These are phyloP conservation scores for Alternaria postmessia DNA, from an alignment of 2,329 filamentous ascomycete species.

Conservation along the genomic window DNA sequence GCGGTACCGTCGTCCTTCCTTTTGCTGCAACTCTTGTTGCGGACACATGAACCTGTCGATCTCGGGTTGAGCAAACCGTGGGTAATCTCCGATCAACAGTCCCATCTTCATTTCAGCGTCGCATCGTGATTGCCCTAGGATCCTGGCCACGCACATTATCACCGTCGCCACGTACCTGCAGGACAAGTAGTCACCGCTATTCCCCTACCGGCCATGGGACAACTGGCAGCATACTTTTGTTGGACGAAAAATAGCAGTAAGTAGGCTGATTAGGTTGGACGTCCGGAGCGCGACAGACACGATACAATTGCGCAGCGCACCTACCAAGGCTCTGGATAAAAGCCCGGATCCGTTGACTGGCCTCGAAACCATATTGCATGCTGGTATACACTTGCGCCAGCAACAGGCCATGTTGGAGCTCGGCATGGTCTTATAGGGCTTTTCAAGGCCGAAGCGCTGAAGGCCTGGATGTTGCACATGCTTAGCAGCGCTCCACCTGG, in stretches of 20 bases:
- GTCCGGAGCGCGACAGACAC: conserved; percentile 1
- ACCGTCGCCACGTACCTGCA: conserved; percentile 11
- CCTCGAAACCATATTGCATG: not conserved
- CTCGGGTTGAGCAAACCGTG: not conserved
- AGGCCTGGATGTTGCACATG: conserved; percentile 1
- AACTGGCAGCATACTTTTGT: not conserved
- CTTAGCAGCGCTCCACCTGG: conserved; percentile 1
- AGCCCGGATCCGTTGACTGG: not conserved
- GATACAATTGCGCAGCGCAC: not conserved
- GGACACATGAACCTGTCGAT: conserved; percentile 2
- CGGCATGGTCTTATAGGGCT: not conserved
- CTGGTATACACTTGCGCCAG: conserved; percentile 1
- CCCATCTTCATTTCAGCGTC: not conserved
- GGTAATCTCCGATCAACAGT: not conserved
- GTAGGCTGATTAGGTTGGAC: not conserved
- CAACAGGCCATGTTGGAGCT: conserved; percentile 1
- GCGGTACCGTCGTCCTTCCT: not conserved
- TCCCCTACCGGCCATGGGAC: not conserved
- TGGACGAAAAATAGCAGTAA: not conserved
- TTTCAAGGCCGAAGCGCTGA: not conserved
- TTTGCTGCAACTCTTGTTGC: conserved; percentile 6
- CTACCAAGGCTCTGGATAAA: conserved; percentile 9
- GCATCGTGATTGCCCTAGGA: not conserved
- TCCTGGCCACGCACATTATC: conserved; percentile 3
- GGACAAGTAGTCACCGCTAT: conserved; percentile 12